Percentiles rank a stretch among this genome's conserved stretches.
Evolutionary conservation across 177 flowering plant genomes (phyloP).

Genomic region (Vitis hybrid): DNA sequence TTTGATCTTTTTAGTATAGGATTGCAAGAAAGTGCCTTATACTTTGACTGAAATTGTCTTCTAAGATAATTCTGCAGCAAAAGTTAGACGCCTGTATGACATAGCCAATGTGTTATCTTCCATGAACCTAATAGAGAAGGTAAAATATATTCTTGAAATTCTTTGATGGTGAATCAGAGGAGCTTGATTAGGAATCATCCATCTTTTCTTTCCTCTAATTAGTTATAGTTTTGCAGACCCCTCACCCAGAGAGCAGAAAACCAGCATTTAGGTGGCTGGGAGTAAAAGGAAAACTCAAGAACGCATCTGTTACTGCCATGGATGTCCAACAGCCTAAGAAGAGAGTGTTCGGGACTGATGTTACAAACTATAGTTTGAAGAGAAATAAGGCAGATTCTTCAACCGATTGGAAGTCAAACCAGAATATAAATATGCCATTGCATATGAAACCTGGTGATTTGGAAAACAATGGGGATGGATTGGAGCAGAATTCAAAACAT

Average conservation of each 20-base stretch:
- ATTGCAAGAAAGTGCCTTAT: not conserved
- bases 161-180: not conserved
- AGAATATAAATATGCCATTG: slow-evolving; percentile 5
- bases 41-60: slow-evolving; percentile 13
- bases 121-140: slow-evolving; percentile 84
- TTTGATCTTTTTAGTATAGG: not conserved
- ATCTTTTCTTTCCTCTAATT: not conserved
- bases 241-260: slow-evolving; percentile 49
- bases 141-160: slow-evolving; percentile 18
- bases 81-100: slow-evolving; percentile 79
- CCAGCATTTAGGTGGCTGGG: slow-evolving; percentile 89
- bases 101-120: slow-evolving; percentile 88
- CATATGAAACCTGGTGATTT: not conserved
- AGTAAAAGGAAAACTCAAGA: slow-evolving; percentile 20
- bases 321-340: slow-evolving; percentile 25
- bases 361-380: slow-evolving; percentile 52
- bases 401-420: slow-evolving; percentile 15
- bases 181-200: not conserved
- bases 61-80: slow-evolving; percentile 57
- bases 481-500: slow-evolving; percentile 24
- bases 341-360: slow-evolving; percentile 69
- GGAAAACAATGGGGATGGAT: slow-evolving; percentile 12
- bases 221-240: slow-evolving; percentile 19
- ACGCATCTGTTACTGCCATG: slow-evolving; percentile 2
- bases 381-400: slow-evolving; percentile 34